Conservation (phyloP, 169 alveolate species). For the Cryptosporidium sp. region DNA sequence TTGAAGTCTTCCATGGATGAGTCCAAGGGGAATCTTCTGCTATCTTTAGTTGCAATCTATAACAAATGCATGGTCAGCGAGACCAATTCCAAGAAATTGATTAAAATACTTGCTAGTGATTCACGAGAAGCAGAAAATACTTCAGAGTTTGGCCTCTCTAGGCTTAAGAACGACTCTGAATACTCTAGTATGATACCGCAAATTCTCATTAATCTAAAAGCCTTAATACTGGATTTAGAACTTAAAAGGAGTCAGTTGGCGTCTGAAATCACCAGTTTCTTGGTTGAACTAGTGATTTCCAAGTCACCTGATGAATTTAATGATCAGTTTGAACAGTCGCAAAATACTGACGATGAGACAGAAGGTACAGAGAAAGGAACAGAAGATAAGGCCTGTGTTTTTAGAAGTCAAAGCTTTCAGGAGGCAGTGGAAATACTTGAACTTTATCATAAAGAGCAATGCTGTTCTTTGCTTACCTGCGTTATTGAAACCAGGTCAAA, state of each 20-base stretch:
- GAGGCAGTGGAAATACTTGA: conserved; percentile 25
- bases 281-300: conserved; percentile 3
- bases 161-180: background rate
- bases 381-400: background rate
- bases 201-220: conserved; percentile 14
- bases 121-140: background rate
- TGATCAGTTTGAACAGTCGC: background rate
- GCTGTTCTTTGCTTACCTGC: background rate
- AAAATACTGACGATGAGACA: background rate
- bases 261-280: conserved; percentile 24
- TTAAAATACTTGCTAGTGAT: conserved; percentile 5
- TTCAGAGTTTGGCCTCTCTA: background rate
- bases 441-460: conserved; percentile 33
- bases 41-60: conserved; percentile 28
- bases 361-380: background rate
- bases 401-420: conserved; percentile 34
- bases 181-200: conserved; percentile 41
- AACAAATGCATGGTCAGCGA: conserved; percentile 48
- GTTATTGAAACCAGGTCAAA: conserved; percentile 40
- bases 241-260: conserved; percentile 46
- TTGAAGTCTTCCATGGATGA: conserved; percentile 8
- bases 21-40: conserved; percentile 14
- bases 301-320: conserved; percentile 10
- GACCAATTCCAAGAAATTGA: conserved; percentile 38
- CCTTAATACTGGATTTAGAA: conserved; percentile 43